Conservation (phyloP, 306 rosid genomes). For the Trifolium dubium region DNA sequence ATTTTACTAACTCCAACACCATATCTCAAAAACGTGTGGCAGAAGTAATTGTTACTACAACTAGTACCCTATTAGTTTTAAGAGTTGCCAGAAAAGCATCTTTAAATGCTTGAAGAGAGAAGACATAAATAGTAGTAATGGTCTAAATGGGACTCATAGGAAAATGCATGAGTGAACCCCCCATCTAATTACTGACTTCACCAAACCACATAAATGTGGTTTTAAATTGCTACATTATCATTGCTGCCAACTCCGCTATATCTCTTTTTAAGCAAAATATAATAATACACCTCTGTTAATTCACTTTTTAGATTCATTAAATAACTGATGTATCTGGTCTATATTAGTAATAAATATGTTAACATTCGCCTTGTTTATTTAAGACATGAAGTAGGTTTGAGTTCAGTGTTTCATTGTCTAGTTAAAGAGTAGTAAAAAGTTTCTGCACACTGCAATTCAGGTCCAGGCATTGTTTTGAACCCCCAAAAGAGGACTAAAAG, state of each 20-base stretch:
- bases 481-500: not conserved
- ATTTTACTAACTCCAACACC: not conserved
- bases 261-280: not conserved
- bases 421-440: slow-evolving; percentile 28
- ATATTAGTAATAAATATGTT: too few species aligned
- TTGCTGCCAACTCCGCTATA: not conserved
- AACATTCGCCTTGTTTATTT: too few species aligned
- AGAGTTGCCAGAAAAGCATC: slow-evolving; percentile 24
- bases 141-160: not conserved
- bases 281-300: too few species aligned
- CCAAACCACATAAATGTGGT: slow-evolving; percentile 70
- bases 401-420: slow-evolving; percentile 20
- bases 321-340: too few species aligned
- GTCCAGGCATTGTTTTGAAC: slow-evolving; percentile 16
- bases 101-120: slow-evolving; percentile 38
- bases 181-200: slow-evolving; percentile 64
- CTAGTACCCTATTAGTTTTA: not conserved
- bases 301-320: too few species aligned
- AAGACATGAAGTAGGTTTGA: too few species aligned
- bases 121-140: slow-evolving; percentile 1
- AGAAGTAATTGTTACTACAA: slow-evolving; percentile 15
- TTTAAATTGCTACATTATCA: slow-evolving; percentile 47
- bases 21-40: slow-evolving; percentile 4
- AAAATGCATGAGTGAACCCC: slow-evolving; percentile 15
- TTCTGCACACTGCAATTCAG: slow-evolving; percentile 14